Evolutionary conservation across 1,284 basidiomycete species (phyloP), one percentile per base, ranked within the genome.

Genomic region (Sparassis latifolia): DNA sequence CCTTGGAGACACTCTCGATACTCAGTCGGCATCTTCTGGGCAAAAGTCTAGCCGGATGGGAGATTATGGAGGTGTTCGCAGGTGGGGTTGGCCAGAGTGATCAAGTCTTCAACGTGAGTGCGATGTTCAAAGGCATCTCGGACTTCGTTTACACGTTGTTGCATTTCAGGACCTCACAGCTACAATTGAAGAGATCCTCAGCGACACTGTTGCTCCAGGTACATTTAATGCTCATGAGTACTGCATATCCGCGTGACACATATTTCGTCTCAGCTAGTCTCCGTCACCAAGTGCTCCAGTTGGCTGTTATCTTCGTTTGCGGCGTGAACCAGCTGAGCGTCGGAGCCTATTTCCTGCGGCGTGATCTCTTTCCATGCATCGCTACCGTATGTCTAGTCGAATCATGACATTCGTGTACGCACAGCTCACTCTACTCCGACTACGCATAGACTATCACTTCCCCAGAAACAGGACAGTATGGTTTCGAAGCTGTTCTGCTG

Each of bases 51-150:
- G 72, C 77, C 2, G 84, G 84, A 28, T 84, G 79, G 80, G 83
- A 86, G 59, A 72, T 80, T 6, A 85, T 86, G 82, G 78, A 84
- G 38, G 62, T 82, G 30, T 74, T 85, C 47, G 80, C 80, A 2
- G 79, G 80, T 5, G 77, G 76, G 30, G 78, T 83, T 4, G 68
- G 65, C 7, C 68, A 75, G 47, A 83, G 80, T 49, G 83, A 85
- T 59, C 55, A 55, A 10, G 68, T 79, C 4, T 85, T 86, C 63
- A 76, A 74, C 67, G 80, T 80, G 52, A 50, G 71, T 48, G n/a
- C 27, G 20, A 20, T 20, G 20, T 20, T 20, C 20, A 37, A 12
- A 37, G 6, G 35, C 12, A 37, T 7, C 6, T 37, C 35, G 1
- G 35, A 37, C 35, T 12, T 37, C 7, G 12, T 6, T 7, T 37